Evolutionary conservation across 495 filamentous ascomycete genomes (phyloP).

Genomic region (Penicilliopsis zonata): DNA sequence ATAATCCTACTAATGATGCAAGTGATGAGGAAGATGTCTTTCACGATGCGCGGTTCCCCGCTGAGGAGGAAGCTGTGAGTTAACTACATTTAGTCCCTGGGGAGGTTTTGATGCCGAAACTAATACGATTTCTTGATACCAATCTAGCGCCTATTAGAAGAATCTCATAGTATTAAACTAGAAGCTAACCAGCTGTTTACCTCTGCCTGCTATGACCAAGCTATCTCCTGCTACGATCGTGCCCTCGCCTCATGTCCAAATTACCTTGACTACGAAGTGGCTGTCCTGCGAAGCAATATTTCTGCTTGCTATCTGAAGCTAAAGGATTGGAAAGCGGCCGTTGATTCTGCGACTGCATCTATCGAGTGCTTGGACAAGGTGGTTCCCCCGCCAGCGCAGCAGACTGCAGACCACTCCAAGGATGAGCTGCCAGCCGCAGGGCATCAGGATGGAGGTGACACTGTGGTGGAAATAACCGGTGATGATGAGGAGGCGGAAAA

Average conservation of each 20-base stretch:
- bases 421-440: no score
- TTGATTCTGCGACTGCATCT: slow-evolving; percentile 59
- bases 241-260: slow-evolving; percentile 72
- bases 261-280: slow-evolving; percentile 83
- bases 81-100: slow-evolving; percentile 3
- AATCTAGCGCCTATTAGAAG: slow-evolving; percentile 50
- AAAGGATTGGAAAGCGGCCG: slow-evolving; percentile 73
- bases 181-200: slow-evolving; percentile 71
- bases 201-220: slow-evolving; percentile 60
- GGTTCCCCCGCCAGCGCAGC: slow-evolving; percentile 20
- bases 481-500: slow-evolving; percentile 49
- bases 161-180: slow-evolving; percentile 64
- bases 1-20: slow-evolving; percentile 7
- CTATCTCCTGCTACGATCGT: slow-evolving; percentile 81
- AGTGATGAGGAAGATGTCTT: slow-evolving; percentile 33
- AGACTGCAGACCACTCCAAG: slow-evolving; percentile 3
- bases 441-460: no score
- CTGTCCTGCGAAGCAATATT: slow-evolving; percentile 78
- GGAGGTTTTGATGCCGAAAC: slow-evolving; percentile 1
- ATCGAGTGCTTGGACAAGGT: slow-evolving; percentile 60
- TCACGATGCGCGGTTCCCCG: slow-evolving; percentile 46
- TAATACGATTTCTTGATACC: slow-evolving; percentile 3
- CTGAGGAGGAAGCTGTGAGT: slow-evolving; percentile 67
- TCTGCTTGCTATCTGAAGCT: slow-evolving; percentile 85
- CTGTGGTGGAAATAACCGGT: slow-evolving; percentile 38